Percentiles rank a stretch among this genome's conserved stretches.
Conservation (phyloP, 805 yeast species). For the Yamadazyma phyllophila region DNA sequence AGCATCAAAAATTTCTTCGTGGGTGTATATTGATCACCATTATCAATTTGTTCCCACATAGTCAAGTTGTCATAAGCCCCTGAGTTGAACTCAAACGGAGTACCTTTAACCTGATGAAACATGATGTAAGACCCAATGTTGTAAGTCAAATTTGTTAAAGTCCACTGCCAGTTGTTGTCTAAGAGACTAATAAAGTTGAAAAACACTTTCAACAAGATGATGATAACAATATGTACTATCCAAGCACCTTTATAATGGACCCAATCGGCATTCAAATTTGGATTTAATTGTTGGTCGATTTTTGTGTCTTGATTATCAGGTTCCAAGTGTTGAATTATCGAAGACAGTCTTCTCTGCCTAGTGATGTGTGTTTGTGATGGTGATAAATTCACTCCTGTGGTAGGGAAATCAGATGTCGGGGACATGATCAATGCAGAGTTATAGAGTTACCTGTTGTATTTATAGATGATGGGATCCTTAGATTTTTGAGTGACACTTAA, state of each 20-base stretch:
- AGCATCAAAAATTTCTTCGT: conserved; percentile 88
- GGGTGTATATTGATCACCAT: conserved; percentile 97
- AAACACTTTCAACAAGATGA: conserved; percentile 67
- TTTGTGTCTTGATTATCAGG: conserved; percentile 91
- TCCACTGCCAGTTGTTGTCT: conserved; percentile 85
- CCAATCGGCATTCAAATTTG: conserved; percentile 94
- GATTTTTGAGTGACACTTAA: conserved; percentile 9
- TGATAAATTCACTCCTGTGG: conserved; percentile 14
- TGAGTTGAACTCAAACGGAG: conserved; percentile 93
- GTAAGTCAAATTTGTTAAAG: conserved; percentile 86
- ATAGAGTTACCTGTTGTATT: background rate
- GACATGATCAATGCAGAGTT: conserved; percentile 1
- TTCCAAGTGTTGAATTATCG: conserved; percentile 85
- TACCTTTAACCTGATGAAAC: conserved; percentile 96
- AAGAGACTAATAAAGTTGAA: conserved; percentile 81
- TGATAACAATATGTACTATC: conserved; percentile 86
- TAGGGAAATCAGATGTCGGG: conserved; percentile 11
- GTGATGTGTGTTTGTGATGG: conserved; percentile 29
- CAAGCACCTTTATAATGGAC: conserved; percentile 96
- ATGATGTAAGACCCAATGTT: conserved; percentile 89
- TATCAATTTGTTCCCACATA: conserved; percentile 97
- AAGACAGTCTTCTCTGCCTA: conserved; percentile 74
- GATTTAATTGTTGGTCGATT: conserved; percentile 84
- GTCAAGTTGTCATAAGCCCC: conserved; percentile 96
- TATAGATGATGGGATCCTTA: background rate